Percentiles rank a stretch among this genome's conserved stretches.
phyloP scores from a whole-genome alignment of 495 filamentous ascomycete species.

The Penicillium desertorum region DNA sequence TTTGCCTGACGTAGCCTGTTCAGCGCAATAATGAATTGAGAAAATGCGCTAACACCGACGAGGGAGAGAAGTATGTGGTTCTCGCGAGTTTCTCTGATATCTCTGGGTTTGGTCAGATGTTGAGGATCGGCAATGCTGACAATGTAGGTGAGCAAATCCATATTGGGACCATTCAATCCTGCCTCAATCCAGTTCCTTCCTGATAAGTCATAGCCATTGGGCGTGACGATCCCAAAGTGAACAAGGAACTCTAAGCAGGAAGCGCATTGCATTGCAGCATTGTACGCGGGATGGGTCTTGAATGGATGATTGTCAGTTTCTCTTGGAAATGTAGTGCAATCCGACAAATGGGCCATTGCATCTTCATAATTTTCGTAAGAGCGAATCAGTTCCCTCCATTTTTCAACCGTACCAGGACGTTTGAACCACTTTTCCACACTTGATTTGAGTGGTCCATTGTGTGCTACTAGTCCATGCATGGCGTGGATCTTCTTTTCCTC shows the following conservation, averaged over 20 bases:
- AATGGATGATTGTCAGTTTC: neutral
- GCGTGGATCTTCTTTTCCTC: conserved; percentile 5
- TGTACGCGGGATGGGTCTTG: conserved; percentile 1
- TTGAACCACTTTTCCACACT: neutral
- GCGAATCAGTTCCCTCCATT: neutral
- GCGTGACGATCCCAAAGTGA: neutral
- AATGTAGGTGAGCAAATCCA: neutral
- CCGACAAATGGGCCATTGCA: neutral
- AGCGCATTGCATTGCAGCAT: neutral
- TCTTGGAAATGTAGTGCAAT: neutral
- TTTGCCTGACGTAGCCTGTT: neutral
- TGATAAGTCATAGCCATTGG: conserved; percentile 1
- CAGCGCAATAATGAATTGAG: neutral
- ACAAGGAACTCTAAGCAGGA: neutral
- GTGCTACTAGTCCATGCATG: neutral
- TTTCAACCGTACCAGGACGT: neutral
- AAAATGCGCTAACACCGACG: neutral
- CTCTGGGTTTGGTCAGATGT: neutral
- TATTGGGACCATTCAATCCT: conserved; percentile 1
- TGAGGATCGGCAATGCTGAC: neutral
- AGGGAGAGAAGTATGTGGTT: conserved; percentile 6
- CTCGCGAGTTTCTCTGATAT: neutral
- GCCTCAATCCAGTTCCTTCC: conserved; percentile 6
- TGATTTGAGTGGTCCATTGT: neutral
- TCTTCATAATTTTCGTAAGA: neutral